Conservation (phyloP, 495 filamentous ascomycete genomes). For the Aspergillus asperescens region DNA sequence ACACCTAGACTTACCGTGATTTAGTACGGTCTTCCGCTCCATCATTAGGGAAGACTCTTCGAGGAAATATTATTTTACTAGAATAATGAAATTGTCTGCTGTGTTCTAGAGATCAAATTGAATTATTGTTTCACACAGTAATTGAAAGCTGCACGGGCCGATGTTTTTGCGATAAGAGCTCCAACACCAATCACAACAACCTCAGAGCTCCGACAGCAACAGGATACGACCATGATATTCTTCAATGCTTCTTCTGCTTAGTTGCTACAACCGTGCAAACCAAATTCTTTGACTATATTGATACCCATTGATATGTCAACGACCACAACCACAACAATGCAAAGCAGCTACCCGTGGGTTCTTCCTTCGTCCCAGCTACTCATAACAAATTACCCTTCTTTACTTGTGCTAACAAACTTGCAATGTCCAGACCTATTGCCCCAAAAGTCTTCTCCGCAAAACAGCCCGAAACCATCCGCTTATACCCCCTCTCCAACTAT, state of each 20-base stretch:
- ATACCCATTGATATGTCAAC: conserved; percentile 59
- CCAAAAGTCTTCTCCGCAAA: conserved; percentile 80
- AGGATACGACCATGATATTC: neutral
- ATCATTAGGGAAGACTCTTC: no score
- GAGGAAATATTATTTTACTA: no score
- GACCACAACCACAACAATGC: conserved; percentile 60
- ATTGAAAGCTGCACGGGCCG: conserved; percentile 13
- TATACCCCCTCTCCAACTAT: conserved; percentile 96
- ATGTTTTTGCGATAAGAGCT: conserved; percentile 16
- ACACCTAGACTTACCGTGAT: no score
- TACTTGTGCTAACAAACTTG: neutral
- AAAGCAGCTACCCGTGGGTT: conserved; percentile 62
- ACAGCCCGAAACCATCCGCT: conserved; percentile 84
- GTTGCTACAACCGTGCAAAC: neutral
- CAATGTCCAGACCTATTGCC: conserved; percentile 56
- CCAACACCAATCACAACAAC: conserved; percentile 5
- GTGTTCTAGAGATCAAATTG: no score
- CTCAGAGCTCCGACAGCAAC: neutral
- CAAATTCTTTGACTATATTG: neutral
- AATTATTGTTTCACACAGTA: neutral
- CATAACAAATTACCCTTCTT: neutral
- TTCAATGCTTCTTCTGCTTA: neutral
- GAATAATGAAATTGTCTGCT: no score
- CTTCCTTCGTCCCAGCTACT: conserved; percentile 7
- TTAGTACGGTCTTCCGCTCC: no score